phyloP scores from a whole-genome alignment of 495 filamentous ascomycete genomes.

The Rusavskia elegans region DNA sequence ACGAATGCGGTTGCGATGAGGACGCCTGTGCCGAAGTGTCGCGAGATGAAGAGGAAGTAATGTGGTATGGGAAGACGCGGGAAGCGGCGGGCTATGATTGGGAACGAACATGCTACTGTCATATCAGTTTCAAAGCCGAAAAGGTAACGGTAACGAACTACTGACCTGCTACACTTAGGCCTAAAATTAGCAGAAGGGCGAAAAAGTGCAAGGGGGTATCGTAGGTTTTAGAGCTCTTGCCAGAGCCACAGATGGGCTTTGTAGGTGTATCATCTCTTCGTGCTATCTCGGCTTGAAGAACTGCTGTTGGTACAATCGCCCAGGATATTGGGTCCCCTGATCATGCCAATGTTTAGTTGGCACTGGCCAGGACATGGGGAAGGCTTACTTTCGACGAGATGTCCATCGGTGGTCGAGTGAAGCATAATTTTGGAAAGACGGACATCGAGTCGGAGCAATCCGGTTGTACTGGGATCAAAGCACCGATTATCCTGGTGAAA shows the following conservation, averaged over 20 bases:
- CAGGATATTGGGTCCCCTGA: conserved; percentile 13
- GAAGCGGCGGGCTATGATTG: conserved; percentile 35
- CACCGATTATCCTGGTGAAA: not conserved
- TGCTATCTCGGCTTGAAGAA: conserved; percentile 34
- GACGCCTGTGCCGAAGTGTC: conserved; percentile 77
- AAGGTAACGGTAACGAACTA: not conserved
- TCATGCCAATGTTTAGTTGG: not conserved
- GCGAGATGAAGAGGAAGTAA: conserved; percentile 52
- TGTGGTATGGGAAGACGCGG: conserved; percentile 28
- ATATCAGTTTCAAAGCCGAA: not conserved
- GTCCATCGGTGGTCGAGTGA: not conserved
- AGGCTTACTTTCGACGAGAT: not conserved
- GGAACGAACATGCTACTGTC: conserved; percentile 34
- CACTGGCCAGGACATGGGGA: not conserved
- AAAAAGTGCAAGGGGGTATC: conserved; percentile 56
- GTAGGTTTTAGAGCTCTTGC: conserved; percentile 36
- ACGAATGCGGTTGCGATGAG: conserved; percentile 83
- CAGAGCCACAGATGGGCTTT: conserved; percentile 47
- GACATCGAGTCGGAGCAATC: not conserved
- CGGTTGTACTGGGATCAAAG: not conserved
- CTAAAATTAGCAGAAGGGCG: conserved; percentile 61
- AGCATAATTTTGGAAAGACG: not conserved
- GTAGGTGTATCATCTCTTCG: conserved; percentile 21
- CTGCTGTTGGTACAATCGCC: conserved; percentile 31
- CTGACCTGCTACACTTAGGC: conserved; percentile 56